These are phyloP conservation scores for Aulographum hederae DNA, from an alignment of 2,329 filamentous ascomycete species.

Conservation along the genomic window DNA sequence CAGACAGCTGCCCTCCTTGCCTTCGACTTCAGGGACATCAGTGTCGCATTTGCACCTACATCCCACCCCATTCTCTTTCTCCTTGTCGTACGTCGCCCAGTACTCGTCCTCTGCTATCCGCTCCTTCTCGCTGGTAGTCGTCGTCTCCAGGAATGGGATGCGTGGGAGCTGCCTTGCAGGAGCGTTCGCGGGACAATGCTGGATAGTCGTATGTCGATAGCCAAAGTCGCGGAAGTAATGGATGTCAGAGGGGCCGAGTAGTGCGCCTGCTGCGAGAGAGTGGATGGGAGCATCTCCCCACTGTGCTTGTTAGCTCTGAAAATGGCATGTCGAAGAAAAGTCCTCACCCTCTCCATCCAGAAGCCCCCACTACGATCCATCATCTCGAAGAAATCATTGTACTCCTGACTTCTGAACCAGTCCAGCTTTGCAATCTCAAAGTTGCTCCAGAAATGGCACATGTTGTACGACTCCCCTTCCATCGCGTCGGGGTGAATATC, in stretches of 20 bases:
- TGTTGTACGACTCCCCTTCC: constrained; percentile 97
- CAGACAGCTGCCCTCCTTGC: constrained; percentile 88
- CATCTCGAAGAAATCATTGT: constrained; percentile 96
- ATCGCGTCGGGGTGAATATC: constrained; percentile 82
- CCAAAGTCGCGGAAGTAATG: constrained; percentile 99
- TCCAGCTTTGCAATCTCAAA: constrained; percentile 91
- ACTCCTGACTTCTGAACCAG: constrained; percentile 95
- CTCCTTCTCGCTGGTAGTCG: constrained; percentile 64
- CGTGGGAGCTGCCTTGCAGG: constrained; percentile 71
- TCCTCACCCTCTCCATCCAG: constrained; percentile 88
- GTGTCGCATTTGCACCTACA: constrained; percentile 95
- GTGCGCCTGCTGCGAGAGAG: constrained; percentile 80
- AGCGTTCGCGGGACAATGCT: constrained; percentile 93
- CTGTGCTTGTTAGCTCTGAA: constrained; percentile 31
- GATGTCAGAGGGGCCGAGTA: constrained; percentile 66
- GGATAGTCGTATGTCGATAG: constrained; percentile 95
- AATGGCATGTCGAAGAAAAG: constrained; percentile 5
- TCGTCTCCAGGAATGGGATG: constrained; percentile 60
- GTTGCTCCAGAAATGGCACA: constrained; percentile 99
- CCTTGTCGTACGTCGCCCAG: constrained; percentile 74
- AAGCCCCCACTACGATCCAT: constrained; percentile 97
- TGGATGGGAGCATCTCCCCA: constrained; percentile 99
- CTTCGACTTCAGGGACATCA: constrained; percentile 93
- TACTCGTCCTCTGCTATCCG: constrained; percentile 87
- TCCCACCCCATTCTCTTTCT: constrained; percentile 89